phyloP scores from a whole-genome alignment of 164 flowering plant genomes.

The Cinnamomum micranthum region DNA sequence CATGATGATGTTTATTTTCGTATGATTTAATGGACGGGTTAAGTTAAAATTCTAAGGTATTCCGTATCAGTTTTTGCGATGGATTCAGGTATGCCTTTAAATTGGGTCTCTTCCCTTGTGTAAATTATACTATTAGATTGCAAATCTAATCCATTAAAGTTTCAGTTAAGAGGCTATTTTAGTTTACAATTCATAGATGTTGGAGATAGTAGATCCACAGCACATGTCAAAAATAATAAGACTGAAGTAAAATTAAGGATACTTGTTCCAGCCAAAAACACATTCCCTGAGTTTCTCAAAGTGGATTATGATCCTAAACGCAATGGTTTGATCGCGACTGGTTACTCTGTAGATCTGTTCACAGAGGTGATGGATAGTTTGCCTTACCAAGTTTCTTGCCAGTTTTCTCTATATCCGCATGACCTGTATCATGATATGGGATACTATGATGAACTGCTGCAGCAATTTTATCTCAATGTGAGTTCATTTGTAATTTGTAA shows the following conservation, averaged over 20 bases:
- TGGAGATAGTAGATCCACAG: constrained; percentile 4
- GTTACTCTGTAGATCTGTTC: constrained; percentile 22
- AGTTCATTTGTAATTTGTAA: not conserved
- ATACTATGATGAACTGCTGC: not conserved
- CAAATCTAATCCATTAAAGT: too few species aligned
- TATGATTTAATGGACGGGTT: too few species aligned
- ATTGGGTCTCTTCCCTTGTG: too few species aligned
- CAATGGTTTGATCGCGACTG: constrained; percentile 9
- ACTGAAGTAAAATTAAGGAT: constrained; percentile 16
- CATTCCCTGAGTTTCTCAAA: constrained; percentile 28
- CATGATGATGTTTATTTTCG: too few species aligned
- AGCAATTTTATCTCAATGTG: not conserved
- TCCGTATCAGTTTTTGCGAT: too few species aligned
- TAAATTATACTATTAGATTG: too few species aligned
- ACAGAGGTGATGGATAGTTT: not conserved
- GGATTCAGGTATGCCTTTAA: too few species aligned
- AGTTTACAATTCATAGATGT: too few species aligned
- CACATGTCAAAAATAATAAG: too few species aligned
- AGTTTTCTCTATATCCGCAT: not conserved
- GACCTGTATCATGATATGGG: not conserved
- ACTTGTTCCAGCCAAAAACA: constrained; percentile 31
- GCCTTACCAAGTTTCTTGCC: not conserved
- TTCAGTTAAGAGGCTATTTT: too few species aligned
- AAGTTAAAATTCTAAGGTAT: too few species aligned
- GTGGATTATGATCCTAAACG: constrained; percentile 10